Evolutionary conservation across 75 land plant genomes (phyloP).

Genomic region (Chamaecyparis obtusa): DNA sequence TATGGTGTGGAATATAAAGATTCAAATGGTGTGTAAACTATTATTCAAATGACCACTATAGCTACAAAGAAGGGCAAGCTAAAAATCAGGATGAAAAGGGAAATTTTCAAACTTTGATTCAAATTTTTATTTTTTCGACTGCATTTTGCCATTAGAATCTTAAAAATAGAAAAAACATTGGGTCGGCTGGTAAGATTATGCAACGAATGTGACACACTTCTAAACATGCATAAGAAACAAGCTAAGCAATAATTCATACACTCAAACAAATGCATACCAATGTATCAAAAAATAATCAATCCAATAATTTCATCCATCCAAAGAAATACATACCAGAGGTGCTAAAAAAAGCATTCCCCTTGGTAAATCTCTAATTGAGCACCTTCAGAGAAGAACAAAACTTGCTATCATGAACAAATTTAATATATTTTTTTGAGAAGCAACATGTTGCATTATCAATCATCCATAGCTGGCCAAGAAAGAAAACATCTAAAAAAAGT

Average conservation of each 20-base stretch:
- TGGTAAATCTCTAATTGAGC: neutral
- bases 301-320: neutral
- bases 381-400: neutral
- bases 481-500: neutral
- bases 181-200: neutral
- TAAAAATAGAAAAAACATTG: neutral
- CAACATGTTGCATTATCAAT: neutral
- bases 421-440: neutral
- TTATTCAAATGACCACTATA: neutral
- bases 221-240: neutral
- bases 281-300: neutral
- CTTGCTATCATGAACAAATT: neutral
- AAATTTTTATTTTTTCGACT: neutral
- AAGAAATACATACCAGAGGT: neutral
- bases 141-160: neutral
- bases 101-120: neutral
- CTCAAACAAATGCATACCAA: neutral
- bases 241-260: neutral
- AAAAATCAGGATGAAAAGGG: too few relatives aligned
- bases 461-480: neutral
- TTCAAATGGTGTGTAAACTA: too few relatives aligned
- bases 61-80: neutral
- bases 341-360: constrained; percentile 1
- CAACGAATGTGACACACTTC: neutral
- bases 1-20: too few relatives aligned